These are phyloP conservation scores for Nakaseomyces kungkrabaensis DNA, from an alignment of 1,139 yeast genomes.

Conservation along the genomic window DNA sequence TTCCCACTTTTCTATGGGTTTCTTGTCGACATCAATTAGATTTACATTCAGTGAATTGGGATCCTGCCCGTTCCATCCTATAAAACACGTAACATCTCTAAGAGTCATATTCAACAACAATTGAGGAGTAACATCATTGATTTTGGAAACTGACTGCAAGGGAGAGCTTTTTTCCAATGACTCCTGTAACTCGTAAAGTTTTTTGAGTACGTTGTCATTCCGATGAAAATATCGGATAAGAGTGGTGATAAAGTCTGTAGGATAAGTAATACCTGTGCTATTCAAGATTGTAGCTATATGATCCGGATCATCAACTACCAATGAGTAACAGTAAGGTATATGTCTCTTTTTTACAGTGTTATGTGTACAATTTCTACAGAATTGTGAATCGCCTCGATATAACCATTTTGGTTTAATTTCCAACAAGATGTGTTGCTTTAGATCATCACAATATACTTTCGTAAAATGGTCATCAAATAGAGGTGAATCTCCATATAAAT, in stretches of 20 bases:
- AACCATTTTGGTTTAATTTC: conserved; percentile 30
- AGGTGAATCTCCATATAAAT: background rate
- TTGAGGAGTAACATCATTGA: conserved; percentile 8
- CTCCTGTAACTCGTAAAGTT: conserved; percentile 14
- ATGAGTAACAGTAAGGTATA: conserved; percentile 19
- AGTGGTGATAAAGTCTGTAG: conserved; percentile 9
- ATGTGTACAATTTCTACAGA: conserved; percentile 28
- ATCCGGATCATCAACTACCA: conserved; percentile 8
- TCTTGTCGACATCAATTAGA: conserved; percentile 26
- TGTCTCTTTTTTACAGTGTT: conserved; percentile 16
- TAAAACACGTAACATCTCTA: conserved; percentile 26
- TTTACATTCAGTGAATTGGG: conserved; percentile 8
- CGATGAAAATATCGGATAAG: conserved; percentile 12
- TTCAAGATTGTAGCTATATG: conserved; percentile 9
- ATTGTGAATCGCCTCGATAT: conserved; percentile 9
- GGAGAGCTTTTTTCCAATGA: conserved; percentile 5
- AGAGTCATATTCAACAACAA: conserved; percentile 22
- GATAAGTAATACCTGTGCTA: conserved; percentile 4
- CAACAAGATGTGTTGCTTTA: conserved; percentile 9
- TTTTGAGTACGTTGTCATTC: conserved; percentile 13
- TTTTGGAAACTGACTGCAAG: conserved; percentile 2
- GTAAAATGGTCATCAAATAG: conserved; percentile 22
- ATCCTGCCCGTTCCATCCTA: conserved; percentile 15
- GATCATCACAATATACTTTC: conserved; percentile 9
- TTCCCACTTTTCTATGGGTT: conserved; percentile 17